phyloP scores from a whole-genome alignment of 2,329 filamentous ascomycete genomes.

The Trichothecium roseum region DNA sequence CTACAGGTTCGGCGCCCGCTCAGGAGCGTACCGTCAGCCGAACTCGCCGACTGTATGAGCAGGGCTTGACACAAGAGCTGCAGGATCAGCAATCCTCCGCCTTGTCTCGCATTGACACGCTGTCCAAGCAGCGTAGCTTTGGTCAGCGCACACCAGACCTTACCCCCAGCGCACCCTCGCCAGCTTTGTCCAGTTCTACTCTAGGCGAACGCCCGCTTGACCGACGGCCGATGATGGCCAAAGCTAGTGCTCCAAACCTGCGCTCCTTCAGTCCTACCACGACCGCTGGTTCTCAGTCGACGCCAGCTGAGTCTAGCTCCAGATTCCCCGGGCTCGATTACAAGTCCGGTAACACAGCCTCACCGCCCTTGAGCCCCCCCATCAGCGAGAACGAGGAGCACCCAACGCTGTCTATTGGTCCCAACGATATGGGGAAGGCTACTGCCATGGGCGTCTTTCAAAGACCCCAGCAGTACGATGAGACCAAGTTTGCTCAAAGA shows the following conservation, averaged over 20 bases:
- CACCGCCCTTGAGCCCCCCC: constrained; percentile 38
- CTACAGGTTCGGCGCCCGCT: constrained; percentile 25
- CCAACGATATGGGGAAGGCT: constrained; percentile 70
- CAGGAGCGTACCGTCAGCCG: constrained; percentile 60
- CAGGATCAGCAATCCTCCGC: constrained; percentile 72
- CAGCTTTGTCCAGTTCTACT: constrained; percentile 22
- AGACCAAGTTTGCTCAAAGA: constrained; percentile 73
- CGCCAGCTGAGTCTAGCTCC: constrained; percentile 24
- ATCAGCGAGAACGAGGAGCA: constrained; percentile 64
- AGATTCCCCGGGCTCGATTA: constrained; percentile 23
- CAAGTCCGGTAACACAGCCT: constrained; percentile 19
- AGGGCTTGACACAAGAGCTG: constrained; percentile 66
- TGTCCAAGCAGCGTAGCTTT: constrained; percentile 52
- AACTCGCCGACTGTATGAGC: constrained; percentile 70
- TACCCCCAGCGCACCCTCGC: constrained; percentile 32
- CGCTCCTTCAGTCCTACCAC: constrained; percentile 42
- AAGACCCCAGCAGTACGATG: constrained; percentile 74
- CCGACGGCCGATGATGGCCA: constrained; percentile 34
- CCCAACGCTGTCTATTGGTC: constrained; percentile 54
- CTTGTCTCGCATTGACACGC: constrained; percentile 67
- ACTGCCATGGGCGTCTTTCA: constrained; percentile 57
- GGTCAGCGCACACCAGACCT: constrained; percentile 41
- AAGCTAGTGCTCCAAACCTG: constrained; percentile 60
- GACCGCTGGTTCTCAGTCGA: constrained; percentile 26
- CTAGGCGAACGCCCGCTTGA: constrained; percentile 37